These are phyloP conservation scores for Stemphylium vesicarium DNA, from an alignment of 2,329 filamentous ascomycete genomes.

Conservation along the genomic window DNA sequence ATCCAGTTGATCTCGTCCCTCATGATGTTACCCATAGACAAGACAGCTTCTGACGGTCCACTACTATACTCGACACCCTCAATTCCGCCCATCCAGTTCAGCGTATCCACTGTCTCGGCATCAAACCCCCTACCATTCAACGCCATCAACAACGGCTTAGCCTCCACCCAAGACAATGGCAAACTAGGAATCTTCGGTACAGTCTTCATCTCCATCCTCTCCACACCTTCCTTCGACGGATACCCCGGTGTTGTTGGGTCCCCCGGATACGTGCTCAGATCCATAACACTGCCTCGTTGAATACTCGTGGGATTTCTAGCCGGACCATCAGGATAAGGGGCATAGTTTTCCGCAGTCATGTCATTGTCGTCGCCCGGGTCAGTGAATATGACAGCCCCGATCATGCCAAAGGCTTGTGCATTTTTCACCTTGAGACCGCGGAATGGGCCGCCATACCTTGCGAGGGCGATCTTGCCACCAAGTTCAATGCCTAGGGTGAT, in stretches of 20 bases:
- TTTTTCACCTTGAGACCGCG: conserved; percentile 57
- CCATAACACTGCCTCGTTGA: conserved; percentile 59
- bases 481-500: conserved; percentile 50
- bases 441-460: conserved; percentile 53
- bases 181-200: conserved; percentile 83
- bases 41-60: conserved; percentile 54
- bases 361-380: conserved; percentile 52
- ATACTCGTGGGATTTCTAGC: conserved; percentile 51
- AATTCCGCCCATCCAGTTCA: conserved; percentile 41
- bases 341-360: conserved; percentile 43
- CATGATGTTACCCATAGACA: conserved; percentile 68
- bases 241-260: conserved; percentile 62
- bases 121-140: conserved; percentile 80
- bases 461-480: conserved; percentile 55
- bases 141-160: conserved; percentile 78
- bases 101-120: conserved; percentile 44
- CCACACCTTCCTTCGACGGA: conserved; percentile 80
- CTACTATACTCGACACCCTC: conserved; percentile 40
- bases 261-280: conserved; percentile 63
- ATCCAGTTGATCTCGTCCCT: conserved; percentile 77
- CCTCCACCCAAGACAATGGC: conserved; percentile 83
- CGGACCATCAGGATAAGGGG: conserved; percentile 20
- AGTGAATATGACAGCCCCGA: conserved; percentile 53
- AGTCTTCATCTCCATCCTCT: conserved; percentile 62
- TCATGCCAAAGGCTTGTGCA: conserved; percentile 52